Base-by-base conservation (phyloP, 2,329 filamentous ascomycete genomes). In the Xylaria sp. region DNA sequence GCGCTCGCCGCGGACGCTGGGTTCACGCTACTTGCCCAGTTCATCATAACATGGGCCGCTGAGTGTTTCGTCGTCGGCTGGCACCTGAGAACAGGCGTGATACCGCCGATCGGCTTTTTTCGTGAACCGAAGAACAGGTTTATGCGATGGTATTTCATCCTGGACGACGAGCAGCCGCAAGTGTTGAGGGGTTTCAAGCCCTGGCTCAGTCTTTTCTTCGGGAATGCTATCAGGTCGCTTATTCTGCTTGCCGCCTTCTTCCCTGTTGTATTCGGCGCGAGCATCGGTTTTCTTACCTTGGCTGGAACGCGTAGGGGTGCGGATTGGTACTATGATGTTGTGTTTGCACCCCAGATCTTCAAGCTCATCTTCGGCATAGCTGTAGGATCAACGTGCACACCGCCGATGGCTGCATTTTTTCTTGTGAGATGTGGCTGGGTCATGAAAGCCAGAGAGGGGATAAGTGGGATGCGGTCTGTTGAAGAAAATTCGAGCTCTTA, bases 11-110 rank as follows among this genome's bases (percentile, higher is more conserved):
- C 66, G 23, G 66, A 68, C 23, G 11, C 28, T 23, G 33, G 62
- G 23, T 65, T 65, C 62, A 68, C 66, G n/a, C 66, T 68, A 2
- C 56, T 68, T 44, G 62, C 66, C 9, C 62, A 68, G 33, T 68
- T 65, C 66, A 59, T 68, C 6, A 53, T 66, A 28, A 68, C 66
- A 0, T 68, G 66, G 66, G 4, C 51, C 17, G 51, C 31, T 9
- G 42, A 61, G 36, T 40, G 31, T 38, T 68, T 58, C 17, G 15
- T 65, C n/a, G 62, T 61, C 49, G 40, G 28, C 42, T 49, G 33
- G 20, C 28, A 68, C 38, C n/a, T 68, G 26, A 20, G 66, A 15
- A 68, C 13, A 44, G 66, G 66, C 9, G 36, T 26, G 17, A 51
- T 68, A 20, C 26, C 31, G 2, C 36, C 66, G 15, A 68, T 68